Base-by-base conservation (phyloP, 495 filamentous ascomycete species). In the Penicillium turbatum region DNA sequence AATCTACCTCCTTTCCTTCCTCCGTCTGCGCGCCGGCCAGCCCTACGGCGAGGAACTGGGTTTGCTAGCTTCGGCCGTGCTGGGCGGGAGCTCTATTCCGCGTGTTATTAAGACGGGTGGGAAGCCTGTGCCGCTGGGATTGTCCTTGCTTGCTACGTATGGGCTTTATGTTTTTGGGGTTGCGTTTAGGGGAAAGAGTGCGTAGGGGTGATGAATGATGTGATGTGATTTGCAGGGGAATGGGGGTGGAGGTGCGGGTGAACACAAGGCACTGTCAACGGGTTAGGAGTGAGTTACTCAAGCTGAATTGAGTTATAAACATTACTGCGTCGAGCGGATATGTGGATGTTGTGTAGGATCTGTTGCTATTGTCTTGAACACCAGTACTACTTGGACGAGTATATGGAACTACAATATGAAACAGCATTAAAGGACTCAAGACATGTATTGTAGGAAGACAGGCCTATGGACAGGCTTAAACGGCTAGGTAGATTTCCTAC, bases 41-140 rank as follows among this genome's bases (percentile, higher is more conserved):
- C 50, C 85, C 11, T 89, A 87, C 63, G 90, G 88, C 44, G 72
- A 89, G 49, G 90, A 92, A 56, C 67, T 89, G 30, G 84, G 83
- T 5, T 72, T 95, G 21, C 77, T 96, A 26, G 93, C 93, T 2
- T 92, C 88, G 9, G 59, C 86, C 27, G 77, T 97, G 16, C 76
- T 98, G 44, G 90, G 87, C 6, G 91, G 89, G 2, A 83, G 83
- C 32, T 87, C 87, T 6, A 80, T 96, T 45, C 93, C 93, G 11
- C 78, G 95, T 39, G 95, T 90, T 7, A 81, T 97, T 49, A 85
- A 82, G 70, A 80, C 83, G 43, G 56, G 65, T 10, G 74, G 75
- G 59, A 95, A 95, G 79, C 82, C 86, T 2, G 78, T 96, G 54
- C 91, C 91, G 11, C 70, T 83, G 44, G 81, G 82, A 16, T 68